A percentile compares a stretch with the other conserved stretches of the same genome.
These are phyloP conservation scores for Pythium coloratum DNA, from an alignment of 352 stramenopile genomes.

Conservation along the genomic window DNA sequence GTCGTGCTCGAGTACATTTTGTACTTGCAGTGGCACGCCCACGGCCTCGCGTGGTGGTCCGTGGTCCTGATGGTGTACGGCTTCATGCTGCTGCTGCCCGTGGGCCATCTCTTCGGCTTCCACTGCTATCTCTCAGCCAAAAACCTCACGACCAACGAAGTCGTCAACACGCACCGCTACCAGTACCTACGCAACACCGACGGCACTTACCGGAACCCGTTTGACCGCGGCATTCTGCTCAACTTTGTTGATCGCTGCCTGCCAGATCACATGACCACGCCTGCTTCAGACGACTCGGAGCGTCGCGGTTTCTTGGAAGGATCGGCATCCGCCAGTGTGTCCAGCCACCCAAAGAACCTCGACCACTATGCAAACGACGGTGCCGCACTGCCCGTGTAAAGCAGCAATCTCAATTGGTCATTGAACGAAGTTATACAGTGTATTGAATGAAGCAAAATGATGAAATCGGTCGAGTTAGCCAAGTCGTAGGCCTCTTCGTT, in stretches of 20 bases:
- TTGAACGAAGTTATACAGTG: background rate
- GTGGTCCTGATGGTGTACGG: conserved; percentile 48
- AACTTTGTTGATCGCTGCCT: conserved; percentile 52
- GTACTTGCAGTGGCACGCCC: conserved; percentile 51
- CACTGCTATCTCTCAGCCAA: conserved; percentile 72
- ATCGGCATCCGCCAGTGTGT: conserved; percentile 14
- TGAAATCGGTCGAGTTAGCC: background rate
- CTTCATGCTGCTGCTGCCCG: conserved; percentile 45
- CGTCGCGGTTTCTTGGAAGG: conserved; percentile 10
- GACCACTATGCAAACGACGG: conserved; percentile 16
- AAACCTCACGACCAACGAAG: conserved; percentile 82
- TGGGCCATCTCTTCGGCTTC: conserved; percentile 57
- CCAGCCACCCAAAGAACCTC: conserved; percentile 12
- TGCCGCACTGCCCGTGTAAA: conserved; percentile 21
- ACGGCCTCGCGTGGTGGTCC: conserved; percentile 36
- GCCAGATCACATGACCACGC: conserved; percentile 15
- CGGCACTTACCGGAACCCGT: conserved; percentile 39
- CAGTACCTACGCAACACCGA: conserved; percentile 39
- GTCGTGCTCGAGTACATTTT: conserved; percentile 59
- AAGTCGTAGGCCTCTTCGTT: background rate
- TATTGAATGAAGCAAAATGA: conserved; percentile 6
- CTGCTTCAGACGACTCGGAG: background rate
- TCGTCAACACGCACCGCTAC: conserved; percentile 72
- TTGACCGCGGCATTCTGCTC: conserved; percentile 44
- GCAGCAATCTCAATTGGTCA: background rate